Conservation (phyloP, 1,284 basidiomycete genomes). For the Heliocybe sulcata region DNA sequence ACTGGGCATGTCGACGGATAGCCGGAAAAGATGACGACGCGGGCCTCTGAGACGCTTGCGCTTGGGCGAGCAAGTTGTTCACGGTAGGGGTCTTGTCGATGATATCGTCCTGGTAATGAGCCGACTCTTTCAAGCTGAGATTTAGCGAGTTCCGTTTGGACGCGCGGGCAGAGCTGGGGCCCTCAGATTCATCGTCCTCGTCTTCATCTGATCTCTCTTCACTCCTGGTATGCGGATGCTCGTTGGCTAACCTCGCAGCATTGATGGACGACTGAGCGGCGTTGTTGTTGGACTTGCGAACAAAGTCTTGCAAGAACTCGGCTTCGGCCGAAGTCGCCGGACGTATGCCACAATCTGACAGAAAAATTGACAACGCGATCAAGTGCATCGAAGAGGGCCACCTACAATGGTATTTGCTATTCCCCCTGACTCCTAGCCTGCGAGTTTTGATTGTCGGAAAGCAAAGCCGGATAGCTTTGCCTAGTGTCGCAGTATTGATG, state of each 20-base stretch:
- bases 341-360: slow-evolving; percentile 80
- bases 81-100: slow-evolving; percentile 76
- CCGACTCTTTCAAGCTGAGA: slow-evolving; percentile 38
- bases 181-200: slow-evolving; percentile 78
- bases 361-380: slow-evolving; percentile 9
- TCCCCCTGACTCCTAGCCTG: slow-evolving; percentile 83
- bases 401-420: slow-evolving; percentile 87
- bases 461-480: slow-evolving; percentile 87
- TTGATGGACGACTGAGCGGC: slow-evolving; percentile 68
- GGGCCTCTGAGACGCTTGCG: slow-evolving; percentile 58
- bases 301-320: slow-evolving; percentile 85
- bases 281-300: slow-evolving; percentile 80
- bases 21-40: slow-evolving; percentile 60
- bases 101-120: slow-evolving; percentile 51
- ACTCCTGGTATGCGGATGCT: slow-evolving; percentile 41
- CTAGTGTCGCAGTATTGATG: slow-evolving; percentile 90
- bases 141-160: slow-evolving; percentile 72
- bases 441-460: slow-evolving; percentile 93
- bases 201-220: slow-evolving; percentile 75
- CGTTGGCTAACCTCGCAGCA: slow-evolving; percentile 57
- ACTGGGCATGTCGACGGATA: slow-evolving; percentile 61
- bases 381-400: slow-evolving; percentile 23
- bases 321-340: slow-evolving; percentile 84
- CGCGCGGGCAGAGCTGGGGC: slow-evolving; percentile 47
- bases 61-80: slow-evolving; percentile 65